Evolutionary conservation across 768 basidiomycete genomes (phyloP).

Genomic region (Termitomyces sp.): DNA sequence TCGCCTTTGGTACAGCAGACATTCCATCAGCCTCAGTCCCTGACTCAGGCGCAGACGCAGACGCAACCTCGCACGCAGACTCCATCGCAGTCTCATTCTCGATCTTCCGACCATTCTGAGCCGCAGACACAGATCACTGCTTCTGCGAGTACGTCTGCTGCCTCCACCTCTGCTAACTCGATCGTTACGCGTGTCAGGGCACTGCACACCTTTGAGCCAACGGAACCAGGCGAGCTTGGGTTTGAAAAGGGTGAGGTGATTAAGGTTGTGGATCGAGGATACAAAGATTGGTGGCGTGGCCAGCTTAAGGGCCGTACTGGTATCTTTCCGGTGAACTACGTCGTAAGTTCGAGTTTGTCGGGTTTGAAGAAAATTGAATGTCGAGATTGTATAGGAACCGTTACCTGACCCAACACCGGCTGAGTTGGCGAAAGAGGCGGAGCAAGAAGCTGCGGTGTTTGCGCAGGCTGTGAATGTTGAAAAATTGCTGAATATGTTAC

Average conservation of each 20-base stretch:
- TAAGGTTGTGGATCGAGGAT: slow-evolving; percentile 90
- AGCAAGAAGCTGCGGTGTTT: slow-evolving; percentile 87
- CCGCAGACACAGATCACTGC: slow-evolving; percentile 10
- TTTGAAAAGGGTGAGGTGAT: slow-evolving; percentile 93
- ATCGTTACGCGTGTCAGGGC: slow-evolving; percentile 84
- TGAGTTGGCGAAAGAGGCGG: slow-evolving; percentile 76
- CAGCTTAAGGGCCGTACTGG: slow-evolving; percentile 86
- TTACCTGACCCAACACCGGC: slow-evolving; percentile 77
- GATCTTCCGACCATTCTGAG: slow-evolving; percentile 10
- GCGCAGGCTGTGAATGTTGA: slow-evolving; percentile 83
- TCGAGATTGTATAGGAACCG: slow-evolving; percentile 48
- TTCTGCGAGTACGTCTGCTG: not conserved
- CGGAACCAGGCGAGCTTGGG: slow-evolving; percentile 83
- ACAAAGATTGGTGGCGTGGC: slow-evolving; percentile 97
- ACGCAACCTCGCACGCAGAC: slow-evolving; percentile 4
- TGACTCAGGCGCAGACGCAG: slow-evolving; percentile 15
- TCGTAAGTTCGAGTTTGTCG: slow-evolving; percentile 44
- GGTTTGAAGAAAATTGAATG: not conserved
- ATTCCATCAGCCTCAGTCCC: slow-evolving; percentile 14
- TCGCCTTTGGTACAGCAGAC: not conserved
- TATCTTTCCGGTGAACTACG: slow-evolving; percentile 97
- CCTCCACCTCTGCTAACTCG: not conserved
- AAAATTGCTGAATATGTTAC: slow-evolving; percentile 67
- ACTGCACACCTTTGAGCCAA: slow-evolving; percentile 82
- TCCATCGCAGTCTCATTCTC: slow-evolving; percentile 9